Conservation (phyloP, 1,284 basidiomycete species). For the Ceratobasidium sp. region DNA sequence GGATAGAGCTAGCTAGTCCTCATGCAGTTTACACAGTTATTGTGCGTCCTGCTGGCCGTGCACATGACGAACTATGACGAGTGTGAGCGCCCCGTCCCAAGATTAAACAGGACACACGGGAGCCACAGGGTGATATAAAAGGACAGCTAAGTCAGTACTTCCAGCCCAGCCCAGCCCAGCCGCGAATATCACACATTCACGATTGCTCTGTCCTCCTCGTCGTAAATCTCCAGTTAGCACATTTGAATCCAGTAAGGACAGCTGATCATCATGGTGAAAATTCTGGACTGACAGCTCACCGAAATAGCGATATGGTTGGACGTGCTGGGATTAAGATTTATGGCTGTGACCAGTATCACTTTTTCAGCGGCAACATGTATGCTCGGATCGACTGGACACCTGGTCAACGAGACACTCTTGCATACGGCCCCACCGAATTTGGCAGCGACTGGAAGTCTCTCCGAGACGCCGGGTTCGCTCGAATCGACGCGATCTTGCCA, state of each 20-base stretch:
- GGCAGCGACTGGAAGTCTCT: slow-evolving; percentile 27
- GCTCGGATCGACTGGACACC: slow-evolving; percentile 33
- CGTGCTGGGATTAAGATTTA: slow-evolving; percentile 20
- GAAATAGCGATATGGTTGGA: slow-evolving; percentile 10
- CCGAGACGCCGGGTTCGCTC: slow-evolving; percentile 20
- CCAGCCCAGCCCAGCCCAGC: not conserved
- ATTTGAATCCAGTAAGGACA: not conserved
- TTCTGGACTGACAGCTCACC: not conserved
- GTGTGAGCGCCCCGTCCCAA: not conserved
- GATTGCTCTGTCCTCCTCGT: not conserved
- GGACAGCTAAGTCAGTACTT: not conserved
- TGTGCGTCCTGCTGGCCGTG: not conserved
- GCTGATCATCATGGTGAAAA: not conserved
- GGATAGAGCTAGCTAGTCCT: slow-evolving; percentile 3
- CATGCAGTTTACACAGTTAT: slow-evolving; percentile 3
- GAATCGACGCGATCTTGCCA: slow-evolving; percentile 30
- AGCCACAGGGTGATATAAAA: not conserved
- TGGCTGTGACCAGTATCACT: slow-evolving; percentile 15
- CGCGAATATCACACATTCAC: not conserved
- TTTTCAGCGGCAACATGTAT: slow-evolving; percentile 34
- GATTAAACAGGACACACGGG: not conserved
- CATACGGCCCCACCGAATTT: slow-evolving; percentile 28
- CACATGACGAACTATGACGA: slow-evolving; percentile 11
- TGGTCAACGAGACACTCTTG: slow-evolving; percentile 3
- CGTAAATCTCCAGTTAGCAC: not conserved